phyloP scores from a whole-genome alignment of 2,329 filamentous ascomycete species.

The Hypoxylon sp. region DNA sequence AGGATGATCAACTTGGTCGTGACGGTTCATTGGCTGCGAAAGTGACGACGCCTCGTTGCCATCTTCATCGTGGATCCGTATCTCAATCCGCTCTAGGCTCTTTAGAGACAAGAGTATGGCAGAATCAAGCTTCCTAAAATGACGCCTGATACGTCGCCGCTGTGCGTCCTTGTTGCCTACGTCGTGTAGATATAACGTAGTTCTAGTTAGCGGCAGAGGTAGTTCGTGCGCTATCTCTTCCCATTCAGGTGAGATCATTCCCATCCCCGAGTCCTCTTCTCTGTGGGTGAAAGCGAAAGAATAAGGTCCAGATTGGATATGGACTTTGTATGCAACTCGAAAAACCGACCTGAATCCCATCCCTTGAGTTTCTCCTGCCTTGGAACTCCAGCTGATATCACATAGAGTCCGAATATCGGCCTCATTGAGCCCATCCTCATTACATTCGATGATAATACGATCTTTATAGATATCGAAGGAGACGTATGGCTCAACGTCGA shows the following conservation, averaged over 20 bases:
- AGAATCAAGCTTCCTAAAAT: slow-evolving; percentile 58
- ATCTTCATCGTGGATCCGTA: slow-evolving; percentile 52
- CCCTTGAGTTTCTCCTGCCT: slow-evolving; percentile 58
- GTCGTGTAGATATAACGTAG: slow-evolving; percentile 58
- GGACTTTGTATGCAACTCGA: slow-evolving; percentile 61
- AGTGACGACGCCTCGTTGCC: slow-evolving; percentile 26
- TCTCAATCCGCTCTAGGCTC: slow-evolving; percentile 56
- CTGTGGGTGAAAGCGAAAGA: slow-evolving; percentile 62
- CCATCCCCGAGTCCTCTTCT: slow-evolving; percentile 61
- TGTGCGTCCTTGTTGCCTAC: slow-evolving; percentile 26
- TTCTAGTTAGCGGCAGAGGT: slow-evolving; percentile 51
- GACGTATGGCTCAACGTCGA: slow-evolving; percentile 51
- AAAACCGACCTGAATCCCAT: slow-evolving; percentile 69
- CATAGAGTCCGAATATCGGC: slow-evolving; percentile 64
- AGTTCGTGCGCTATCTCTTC: slow-evolving; percentile 45
- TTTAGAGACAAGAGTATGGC: slow-evolving; percentile 60
- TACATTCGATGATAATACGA: slow-evolving; percentile 63
- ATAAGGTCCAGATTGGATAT: slow-evolving; percentile 61
- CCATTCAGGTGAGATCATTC: slow-evolving; percentile 66
- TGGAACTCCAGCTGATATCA: slow-evolving; percentile 62
- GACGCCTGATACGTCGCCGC: slow-evolving; percentile 50
- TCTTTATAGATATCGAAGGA: slow-evolving; percentile 56
- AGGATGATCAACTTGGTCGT: neutral
- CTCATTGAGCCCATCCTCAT: slow-evolving; percentile 63
- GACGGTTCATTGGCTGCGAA: slow-evolving; percentile 27